phyloP scores from a whole-genome alignment of 1,284 basidiomycete species.

The Sanguinoderma infundibulare region DNA sequence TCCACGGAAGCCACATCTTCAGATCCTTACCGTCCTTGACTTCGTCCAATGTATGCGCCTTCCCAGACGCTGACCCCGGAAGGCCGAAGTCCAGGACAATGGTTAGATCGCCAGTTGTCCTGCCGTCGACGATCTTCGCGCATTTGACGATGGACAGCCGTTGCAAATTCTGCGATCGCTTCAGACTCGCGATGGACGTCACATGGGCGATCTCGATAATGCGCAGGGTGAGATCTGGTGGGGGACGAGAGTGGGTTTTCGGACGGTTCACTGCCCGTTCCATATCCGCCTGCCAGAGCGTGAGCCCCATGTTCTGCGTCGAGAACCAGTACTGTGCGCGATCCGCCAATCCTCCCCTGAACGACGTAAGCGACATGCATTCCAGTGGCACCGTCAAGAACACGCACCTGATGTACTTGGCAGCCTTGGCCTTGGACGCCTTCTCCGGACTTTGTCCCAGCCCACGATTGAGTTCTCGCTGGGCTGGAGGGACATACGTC shows the following conservation, averaged over 20 bases:
- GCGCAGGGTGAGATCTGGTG: constrained; percentile 30
- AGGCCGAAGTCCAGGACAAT: constrained; percentile 29
- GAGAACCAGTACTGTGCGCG: constrained; percentile 45
- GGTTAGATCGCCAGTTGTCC: constrained; percentile 16
- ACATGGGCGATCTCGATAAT: constrained; percentile 23
- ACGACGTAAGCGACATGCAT: background rate
- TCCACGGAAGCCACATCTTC: constrained; percentile 32
- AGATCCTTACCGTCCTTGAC: constrained; percentile 26
- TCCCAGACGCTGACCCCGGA: constrained; percentile 9
- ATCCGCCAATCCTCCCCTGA: constrained; percentile 55
- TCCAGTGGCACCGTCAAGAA: background rate
- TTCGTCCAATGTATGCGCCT: constrained; percentile 24
- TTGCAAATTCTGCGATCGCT: constrained; percentile 26
- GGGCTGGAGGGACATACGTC: constrained; percentile 34
- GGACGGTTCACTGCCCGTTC: constrained; percentile 30
- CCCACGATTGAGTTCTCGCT: constrained; percentile 44
- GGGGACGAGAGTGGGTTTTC: constrained; percentile 11
- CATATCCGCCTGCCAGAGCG: constrained; percentile 54
- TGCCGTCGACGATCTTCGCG: constrained; percentile 11
- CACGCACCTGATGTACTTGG: constrained; percentile 39
- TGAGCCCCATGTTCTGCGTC: constrained; percentile 44
- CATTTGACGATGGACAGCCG: constrained; percentile 27
- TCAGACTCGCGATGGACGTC: constrained; percentile 20
- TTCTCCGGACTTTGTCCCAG: constrained; percentile 50
- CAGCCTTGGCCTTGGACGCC: constrained; percentile 36